phyloP scores from a whole-genome alignment of 345 rosid species.

The Eucalyptus melliodora region DNA sequence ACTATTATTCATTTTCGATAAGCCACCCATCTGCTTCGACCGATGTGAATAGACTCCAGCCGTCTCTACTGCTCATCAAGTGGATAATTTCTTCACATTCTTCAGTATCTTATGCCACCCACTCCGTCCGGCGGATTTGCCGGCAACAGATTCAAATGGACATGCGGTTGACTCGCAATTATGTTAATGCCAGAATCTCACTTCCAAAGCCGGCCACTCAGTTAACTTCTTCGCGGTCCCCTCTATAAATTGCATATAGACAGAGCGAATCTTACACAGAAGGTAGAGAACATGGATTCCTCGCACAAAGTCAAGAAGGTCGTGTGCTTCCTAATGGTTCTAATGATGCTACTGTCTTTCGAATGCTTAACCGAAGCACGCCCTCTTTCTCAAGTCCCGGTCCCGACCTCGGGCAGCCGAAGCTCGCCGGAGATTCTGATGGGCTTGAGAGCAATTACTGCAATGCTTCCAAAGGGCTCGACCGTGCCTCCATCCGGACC shows the following conservation, averaged over 20 bases:
- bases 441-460: background rate
- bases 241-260: background rate
- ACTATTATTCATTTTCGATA: background rate
- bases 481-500: slow-evolving; percentile 40
- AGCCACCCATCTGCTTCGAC: background rate
- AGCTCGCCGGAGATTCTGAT: background rate
- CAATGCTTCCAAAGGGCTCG: slow-evolving; percentile 28
- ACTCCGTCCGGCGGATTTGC: background rate
- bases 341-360: background rate
- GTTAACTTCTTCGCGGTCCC: background rate
- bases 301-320: background rate
- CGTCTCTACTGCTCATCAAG: background rate
- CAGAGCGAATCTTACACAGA: background rate
- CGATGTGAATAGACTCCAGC: background rate
- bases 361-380: slow-evolving; percentile 5
- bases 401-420: background rate
- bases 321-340: background rate
- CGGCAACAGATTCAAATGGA: background rate
- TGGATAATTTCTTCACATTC: background rate
- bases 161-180: background rate
- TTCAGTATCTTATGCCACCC: background rate
- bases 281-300: background rate
- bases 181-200: background rate
- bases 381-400: background rate
- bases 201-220: background rate